Conservation (phyloP, 805 yeast genomes). For the Kurtzmaniella cleridarum region DNA sequence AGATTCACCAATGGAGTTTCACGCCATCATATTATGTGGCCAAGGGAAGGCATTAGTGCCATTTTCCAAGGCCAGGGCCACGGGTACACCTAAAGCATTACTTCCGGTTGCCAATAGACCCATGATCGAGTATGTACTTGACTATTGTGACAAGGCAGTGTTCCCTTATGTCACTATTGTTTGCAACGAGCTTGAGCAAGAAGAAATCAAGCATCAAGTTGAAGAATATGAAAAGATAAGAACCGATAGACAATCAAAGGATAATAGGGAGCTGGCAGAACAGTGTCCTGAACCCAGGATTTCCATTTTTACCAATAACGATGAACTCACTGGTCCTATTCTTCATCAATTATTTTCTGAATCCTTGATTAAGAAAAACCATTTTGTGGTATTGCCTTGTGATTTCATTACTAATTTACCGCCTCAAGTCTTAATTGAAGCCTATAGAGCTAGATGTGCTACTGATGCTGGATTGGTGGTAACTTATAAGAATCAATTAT, state of each 20-base stretch:
- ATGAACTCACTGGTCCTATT: slow-evolving; percentile 59
- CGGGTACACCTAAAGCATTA: slow-evolving; percentile 77
- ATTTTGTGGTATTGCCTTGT: slow-evolving; percentile 82
- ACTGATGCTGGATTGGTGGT: slow-evolving; percentile 68
- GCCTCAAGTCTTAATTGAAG: slow-evolving; percentile 82
- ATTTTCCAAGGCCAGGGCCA: slow-evolving; percentile 53
- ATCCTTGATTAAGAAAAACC: slow-evolving; percentile 26
- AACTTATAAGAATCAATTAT: slow-evolving; percentile 70
- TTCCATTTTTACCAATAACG: slow-evolving; percentile 29
- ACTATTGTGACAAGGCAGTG: slow-evolving; percentile 88
- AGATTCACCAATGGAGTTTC: slow-evolving; percentile 67
- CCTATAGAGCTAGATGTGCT: slow-evolving; percentile 67
- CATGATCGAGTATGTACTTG: slow-evolving; percentile 79
- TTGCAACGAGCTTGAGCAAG: slow-evolving; percentile 42
- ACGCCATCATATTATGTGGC: slow-evolving; percentile 88
- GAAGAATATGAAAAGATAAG: slow-evolving; percentile 41
- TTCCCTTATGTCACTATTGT: slow-evolving; percentile 68
- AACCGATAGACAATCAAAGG: slow-evolving; percentile 10
- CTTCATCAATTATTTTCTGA: slow-evolving; percentile 44
- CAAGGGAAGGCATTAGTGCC: slow-evolving; percentile 72
- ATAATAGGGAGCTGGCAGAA: slow-evolving; percentile 7
- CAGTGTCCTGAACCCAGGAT: neutral
- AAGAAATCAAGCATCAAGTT: slow-evolving; percentile 45
- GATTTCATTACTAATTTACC: slow-evolving; percentile 91
- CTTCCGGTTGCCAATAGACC: slow-evolving; percentile 88